Evolutionary conservation across 108 stramenopile genomes (phyloP).

Genomic region (Mayamaea pseudoterrestris): DNA sequence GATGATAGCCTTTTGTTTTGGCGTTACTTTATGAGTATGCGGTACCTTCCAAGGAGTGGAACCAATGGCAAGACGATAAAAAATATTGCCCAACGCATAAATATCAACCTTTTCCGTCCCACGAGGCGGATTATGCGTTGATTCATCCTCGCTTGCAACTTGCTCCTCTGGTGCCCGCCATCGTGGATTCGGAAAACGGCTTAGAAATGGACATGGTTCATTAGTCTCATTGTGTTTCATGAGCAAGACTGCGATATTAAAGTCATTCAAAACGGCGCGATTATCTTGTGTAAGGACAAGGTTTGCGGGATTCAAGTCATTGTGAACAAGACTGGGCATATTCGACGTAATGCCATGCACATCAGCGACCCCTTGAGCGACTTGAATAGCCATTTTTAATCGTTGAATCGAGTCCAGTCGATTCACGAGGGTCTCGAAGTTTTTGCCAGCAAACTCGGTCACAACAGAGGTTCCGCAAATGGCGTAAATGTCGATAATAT

Average conservation of each 20-base stretch:
- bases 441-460: constrained; percentile 29
- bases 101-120: constrained; percentile 72
- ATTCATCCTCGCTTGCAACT: constrained; percentile 16
- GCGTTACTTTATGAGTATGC: constrained; percentile 3
- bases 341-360: constrained; percentile 24
- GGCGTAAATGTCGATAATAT: constrained; percentile 34
- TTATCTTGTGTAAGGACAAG: constrained; percentile 19
- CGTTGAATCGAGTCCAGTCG: constrained; percentile 15
- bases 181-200: constrained; percentile 62
- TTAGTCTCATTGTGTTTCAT: constrained; percentile 15
- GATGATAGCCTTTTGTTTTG: constrained; percentile 15
- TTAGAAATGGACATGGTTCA: constrained; percentile 45
- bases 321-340: constrained; percentile 27
- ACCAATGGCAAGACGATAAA: constrained; percentile 28
- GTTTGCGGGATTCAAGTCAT: constrained; percentile 29
- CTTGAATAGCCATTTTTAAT: constrained; percentile 29
- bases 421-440: constrained; percentile 2
- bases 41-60: constrained; percentile 32
- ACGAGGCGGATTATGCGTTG: constrained; percentile 6
- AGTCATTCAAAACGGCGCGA: constrained; percentile 68
- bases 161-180: constrained; percentile 77
- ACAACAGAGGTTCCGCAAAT: constrained; percentile 58
- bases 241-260: constrained; percentile 75
- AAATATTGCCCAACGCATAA: constrained; percentile 57
- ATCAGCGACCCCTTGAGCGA: constrained; percentile 46